Conservation (phyloP, 208 protist genomes). For the Trypanosoma boissoni region DNA sequence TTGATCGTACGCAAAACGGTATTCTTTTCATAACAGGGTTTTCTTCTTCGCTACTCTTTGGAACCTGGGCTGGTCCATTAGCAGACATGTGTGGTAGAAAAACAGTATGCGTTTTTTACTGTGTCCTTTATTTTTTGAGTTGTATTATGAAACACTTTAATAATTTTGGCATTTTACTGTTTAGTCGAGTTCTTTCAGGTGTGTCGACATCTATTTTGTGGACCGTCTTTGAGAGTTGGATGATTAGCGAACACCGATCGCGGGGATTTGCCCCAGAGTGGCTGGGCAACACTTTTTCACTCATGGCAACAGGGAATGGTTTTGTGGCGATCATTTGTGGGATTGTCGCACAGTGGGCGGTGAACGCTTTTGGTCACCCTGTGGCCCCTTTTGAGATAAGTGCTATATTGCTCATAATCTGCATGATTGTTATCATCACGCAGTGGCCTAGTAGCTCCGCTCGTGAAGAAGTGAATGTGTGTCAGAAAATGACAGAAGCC, state of each 20-base stretch:
- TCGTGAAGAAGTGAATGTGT: constrained; percentile 1
- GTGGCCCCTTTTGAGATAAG: constrained; percentile 40
- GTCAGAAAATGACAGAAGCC: constrained; percentile 16
- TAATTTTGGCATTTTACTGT: constrained; percentile 39
- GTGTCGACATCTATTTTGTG: constrained; percentile 87
- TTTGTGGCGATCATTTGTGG: constrained; percentile 72
- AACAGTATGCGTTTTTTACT: constrained; percentile 33
- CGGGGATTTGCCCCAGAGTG: constrained; percentile 18
- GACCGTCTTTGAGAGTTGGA: constrained; percentile 90
- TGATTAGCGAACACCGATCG: constrained; percentile 73
- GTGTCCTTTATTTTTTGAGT: constrained; percentile 34
- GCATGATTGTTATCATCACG: constrained; percentile 26
- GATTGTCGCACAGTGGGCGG: constrained; percentile 38
- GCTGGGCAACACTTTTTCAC: constrained; percentile 64
- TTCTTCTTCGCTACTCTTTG: constrained; percentile 60
- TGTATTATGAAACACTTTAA: constrained; percentile 33
- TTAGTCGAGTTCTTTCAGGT: constrained; percentile 74
- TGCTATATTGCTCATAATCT: constrained; percentile 30
- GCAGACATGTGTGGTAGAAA: constrained; percentile 39
- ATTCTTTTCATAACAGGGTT: constrained; percentile 79
- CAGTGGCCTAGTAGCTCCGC: constrained; percentile 82
- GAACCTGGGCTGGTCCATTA: constrained; percentile 69
- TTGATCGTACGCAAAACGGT: constrained; percentile 48
- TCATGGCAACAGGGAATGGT: constrained; percentile 49
- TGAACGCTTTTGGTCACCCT: constrained; percentile 22